These are phyloP conservation scores for Camellia granthamiana DNA, from an alignment of 148 eudicot genomes.

Conservation along the genomic window DNA sequence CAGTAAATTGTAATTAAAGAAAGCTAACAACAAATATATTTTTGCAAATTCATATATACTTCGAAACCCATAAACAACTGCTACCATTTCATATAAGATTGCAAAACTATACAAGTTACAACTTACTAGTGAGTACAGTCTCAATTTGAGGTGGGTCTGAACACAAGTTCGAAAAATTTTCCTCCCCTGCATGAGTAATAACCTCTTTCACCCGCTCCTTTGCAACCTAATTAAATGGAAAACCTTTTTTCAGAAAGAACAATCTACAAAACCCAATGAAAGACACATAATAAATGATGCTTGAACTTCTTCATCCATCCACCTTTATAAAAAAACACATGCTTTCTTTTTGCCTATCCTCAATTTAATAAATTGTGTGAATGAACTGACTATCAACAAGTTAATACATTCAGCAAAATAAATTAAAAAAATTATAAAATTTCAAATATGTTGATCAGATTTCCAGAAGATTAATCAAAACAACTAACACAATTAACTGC, in stretches of 20 bases:
- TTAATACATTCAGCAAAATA: neutral
- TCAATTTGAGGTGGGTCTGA: conserved; percentile 53
- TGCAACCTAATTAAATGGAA: conserved; percentile 57
- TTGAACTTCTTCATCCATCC: neutral
- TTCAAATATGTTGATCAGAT: no score
- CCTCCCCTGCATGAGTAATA: conserved; percentile 68
- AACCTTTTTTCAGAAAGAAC: conserved; percentile 29
- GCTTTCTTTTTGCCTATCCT: neutral
- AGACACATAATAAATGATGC: neutral
- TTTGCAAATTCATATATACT: neutral
- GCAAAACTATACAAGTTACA: neutral
- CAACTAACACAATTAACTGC: neutral
- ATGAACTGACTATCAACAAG: neutral
- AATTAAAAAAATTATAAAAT: no score
- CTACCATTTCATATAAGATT: neutral
- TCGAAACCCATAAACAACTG: neutral
- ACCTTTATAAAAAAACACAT: neutral
- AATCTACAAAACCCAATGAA: conserved; percentile 10
- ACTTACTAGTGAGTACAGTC: conserved; percentile 57
- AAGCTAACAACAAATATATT: neutral
- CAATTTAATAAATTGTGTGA: neutral
- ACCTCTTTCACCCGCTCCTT: conserved; percentile 69
- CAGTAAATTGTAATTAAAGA: neutral
- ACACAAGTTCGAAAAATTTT: conserved; percentile 36
- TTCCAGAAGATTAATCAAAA: no score